Conservation (phyloP, 257 asterid species). For the Nicotiana obtusifolia region DNA sequence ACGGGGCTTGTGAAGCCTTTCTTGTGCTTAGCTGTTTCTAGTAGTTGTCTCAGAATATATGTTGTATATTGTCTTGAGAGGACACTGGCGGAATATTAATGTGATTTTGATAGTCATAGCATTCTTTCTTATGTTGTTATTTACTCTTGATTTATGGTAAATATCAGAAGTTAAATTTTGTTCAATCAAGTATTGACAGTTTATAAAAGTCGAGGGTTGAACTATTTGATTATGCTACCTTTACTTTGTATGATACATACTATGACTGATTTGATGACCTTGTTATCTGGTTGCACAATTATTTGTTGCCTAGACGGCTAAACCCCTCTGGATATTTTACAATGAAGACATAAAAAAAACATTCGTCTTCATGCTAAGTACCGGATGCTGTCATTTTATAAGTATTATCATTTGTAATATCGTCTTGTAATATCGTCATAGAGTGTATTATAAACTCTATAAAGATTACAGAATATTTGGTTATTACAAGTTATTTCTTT, state of each 20-base stretch:
- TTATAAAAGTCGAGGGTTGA: background rate
- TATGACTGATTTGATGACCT: background rate
- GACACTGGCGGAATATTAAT: constrained; percentile 42
- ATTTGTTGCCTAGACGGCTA: background rate
- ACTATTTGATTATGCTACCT: background rate
- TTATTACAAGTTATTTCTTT: too few species aligned
- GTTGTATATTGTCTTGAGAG: constrained; percentile 51
- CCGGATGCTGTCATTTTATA: background rate
- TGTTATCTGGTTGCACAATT: background rate
- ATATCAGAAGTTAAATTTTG: constrained; percentile 18
- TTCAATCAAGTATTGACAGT: constrained; percentile 1
- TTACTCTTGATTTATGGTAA: constrained; percentile 18
- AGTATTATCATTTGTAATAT: too few species aligned
- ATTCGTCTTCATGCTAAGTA: background rate
- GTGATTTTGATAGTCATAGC: constrained; percentile 55
- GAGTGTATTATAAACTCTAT: too few species aligned
- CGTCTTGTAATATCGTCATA: too few species aligned
- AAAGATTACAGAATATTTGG: too few species aligned
- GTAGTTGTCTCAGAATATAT: constrained; percentile 26
- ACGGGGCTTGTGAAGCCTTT: constrained; percentile 19
- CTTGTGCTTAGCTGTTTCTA: constrained; percentile 18
- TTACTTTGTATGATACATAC: constrained; percentile 5
- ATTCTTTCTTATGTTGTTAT: constrained; percentile 25
- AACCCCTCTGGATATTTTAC: background rate
- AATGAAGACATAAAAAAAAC: background rate